Conservation (phyloP, 768 basidiomycete genomes). For the Podaxis sp. region DNA sequence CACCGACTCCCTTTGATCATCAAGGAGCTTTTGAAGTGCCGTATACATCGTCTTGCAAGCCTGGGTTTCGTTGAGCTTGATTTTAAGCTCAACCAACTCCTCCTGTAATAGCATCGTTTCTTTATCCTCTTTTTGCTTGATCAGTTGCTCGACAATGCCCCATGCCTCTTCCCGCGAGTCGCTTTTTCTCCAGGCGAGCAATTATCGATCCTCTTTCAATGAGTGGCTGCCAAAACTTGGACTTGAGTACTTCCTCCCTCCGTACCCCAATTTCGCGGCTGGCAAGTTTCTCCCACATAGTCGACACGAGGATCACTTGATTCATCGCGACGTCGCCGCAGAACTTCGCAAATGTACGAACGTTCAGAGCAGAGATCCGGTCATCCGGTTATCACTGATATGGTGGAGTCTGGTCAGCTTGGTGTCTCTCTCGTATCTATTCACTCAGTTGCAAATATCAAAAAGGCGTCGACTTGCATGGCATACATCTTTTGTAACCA, state of each 20-base stretch:
- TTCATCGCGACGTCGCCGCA: conserved; percentile 22
- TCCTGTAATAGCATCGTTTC: no score
- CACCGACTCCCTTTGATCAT: no score
- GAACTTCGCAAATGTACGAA: conserved; percentile 25
- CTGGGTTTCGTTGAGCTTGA: no score
- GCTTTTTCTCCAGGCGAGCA: conserved; percentile 15
- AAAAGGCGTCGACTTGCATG: not conserved
- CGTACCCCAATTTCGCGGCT: conserved; percentile 15
- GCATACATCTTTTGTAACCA: conserved; percentile 21
- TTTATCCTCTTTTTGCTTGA: not conserved
- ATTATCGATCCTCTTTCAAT: conserved; percentile 6
- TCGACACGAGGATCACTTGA: conserved; percentile 30
- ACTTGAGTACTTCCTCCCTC: conserved; percentile 18
- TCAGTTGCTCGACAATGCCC: conserved; percentile 14
- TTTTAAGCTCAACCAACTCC: no score
- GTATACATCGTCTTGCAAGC: no score
- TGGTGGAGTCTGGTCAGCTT: conserved; percentile 32
- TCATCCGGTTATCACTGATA: conserved; percentile 34
- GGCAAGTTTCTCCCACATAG: conserved; percentile 32
- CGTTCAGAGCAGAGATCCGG: conserved; percentile 26
- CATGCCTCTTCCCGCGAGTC: conserved; percentile 11
- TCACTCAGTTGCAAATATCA: not conserved
- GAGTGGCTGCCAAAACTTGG: conserved; percentile 15
- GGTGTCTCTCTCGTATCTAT: conserved; percentile 20
- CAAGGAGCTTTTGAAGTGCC: no score